phyloP scores from a whole-genome alignment of 2,329 filamentous ascomycete species.

The Claviceps sorghi region DNA sequence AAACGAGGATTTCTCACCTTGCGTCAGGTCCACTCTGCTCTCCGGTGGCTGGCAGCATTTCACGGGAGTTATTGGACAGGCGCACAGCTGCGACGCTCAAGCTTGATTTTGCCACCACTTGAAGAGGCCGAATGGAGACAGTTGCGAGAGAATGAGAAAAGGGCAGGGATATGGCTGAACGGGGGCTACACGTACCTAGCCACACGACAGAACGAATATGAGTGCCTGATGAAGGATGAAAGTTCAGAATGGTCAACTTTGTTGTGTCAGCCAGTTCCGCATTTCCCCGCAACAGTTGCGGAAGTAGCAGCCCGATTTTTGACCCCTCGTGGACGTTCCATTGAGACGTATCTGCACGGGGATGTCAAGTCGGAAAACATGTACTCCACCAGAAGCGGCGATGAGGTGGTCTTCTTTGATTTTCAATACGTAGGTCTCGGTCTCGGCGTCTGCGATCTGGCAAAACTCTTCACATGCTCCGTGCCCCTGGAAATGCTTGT shows the following conservation, averaged over 20 bases:
- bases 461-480: conserved; percentile 53
- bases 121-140: conserved; percentile 29
- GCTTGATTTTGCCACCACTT: conserved; percentile 38
- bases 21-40: conserved; percentile 34
- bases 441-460: conserved; percentile 49
- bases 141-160: conserved; percentile 6
- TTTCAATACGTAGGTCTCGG: conserved; percentile 56
- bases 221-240: conserved; percentile 27
- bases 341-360: conserved; percentile 49
- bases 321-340: conserved; percentile 26
- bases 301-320: conserved; percentile 39
- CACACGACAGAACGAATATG: conserved; percentile 44
- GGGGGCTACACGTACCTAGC: conserved; percentile 57
- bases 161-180: conserved; percentile 40
- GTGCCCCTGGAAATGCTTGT: conserved; percentile 40
- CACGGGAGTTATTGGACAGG: conserved; percentile 38
- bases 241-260: conserved; percentile 39
- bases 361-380: conserved; percentile 59
- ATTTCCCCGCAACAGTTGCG: conserved; percentile 23
- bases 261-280: conserved; percentile 26
- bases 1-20: conserved; percentile 32
- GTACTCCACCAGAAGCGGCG: conserved; percentile 36
- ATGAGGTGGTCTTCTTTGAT: conserved; percentile 48
- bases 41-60: conserved; percentile 50
- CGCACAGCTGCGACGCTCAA: conserved; percentile 10